Evolutionary conservation across 2,329 filamentous ascomycete genomes (phyloP), one percentile per base, ranked within the genome.

Genomic region (Purpureocillium takamizusanense): DNA sequence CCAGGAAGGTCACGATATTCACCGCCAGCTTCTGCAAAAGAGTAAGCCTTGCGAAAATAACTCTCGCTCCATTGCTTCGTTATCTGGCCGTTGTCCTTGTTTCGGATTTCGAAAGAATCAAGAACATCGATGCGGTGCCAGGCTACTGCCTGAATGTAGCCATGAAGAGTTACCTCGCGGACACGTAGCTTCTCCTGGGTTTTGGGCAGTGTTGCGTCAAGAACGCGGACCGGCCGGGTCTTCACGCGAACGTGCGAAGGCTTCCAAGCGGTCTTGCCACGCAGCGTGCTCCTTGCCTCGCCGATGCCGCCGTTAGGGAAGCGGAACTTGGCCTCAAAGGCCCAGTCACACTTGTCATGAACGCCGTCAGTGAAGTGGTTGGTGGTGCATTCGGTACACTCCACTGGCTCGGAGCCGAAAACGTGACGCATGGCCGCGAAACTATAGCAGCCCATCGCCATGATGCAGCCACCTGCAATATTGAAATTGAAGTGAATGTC

Each of bases 401-500:
- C 56, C 13, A 54, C 54, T 2, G 65, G 62, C 45, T 65, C 61
- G 6, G 47, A 47, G 0, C 53, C 56, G 34, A 66, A 61, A n/a
- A 67, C 51, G 16, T 55, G 43, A 3, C 68, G 56, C 18, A 72
- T 37, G 14, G 52, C 46, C 11, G 60, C 46, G 21, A 67, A 46
- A 12, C 47, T 50, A 42, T 72, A 72, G 12, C 57, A 63, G 2
- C 67, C 61, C 30, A 64, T 46, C 45, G 63, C 57, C 59, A 66
- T 57, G 15, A 63, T 46, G 4, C 57, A 52, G 14, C 66, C 67
- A 9, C 67, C 67, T 2, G 60, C 54, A 1, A 72, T 52, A 3
- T 55, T 51, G 38, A 62, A 70, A 7, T 56, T 45, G 43, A 61
- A 72, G 4, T 63, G 56, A 42, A 72, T 70, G 46, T 72, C 59